A percentile compares a stretch with the other conserved stretches of the same genome.
These are phyloP conservation scores for Hysterium pulicare DNA, from an alignment of 2,329 filamentous ascomycete species.

Conservation along the genomic window DNA sequence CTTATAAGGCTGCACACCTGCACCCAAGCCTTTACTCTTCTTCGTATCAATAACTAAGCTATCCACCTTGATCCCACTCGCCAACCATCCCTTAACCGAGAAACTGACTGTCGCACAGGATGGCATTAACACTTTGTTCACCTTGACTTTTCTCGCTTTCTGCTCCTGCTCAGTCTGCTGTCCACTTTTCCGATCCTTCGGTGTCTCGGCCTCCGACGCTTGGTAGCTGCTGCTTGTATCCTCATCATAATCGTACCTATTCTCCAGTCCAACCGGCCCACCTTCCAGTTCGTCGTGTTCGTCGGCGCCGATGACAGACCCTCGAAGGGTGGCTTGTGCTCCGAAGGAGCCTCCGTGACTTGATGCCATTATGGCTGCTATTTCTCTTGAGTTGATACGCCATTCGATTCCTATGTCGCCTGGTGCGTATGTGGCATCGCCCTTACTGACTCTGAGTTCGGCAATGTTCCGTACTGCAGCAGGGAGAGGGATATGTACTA, in stretches of 20 bases:
- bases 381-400: conserved; percentile 75
- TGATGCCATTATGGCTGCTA: conserved; percentile 46
- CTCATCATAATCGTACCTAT: conserved; percentile 32
- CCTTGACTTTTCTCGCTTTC: conserved; percentile 57
- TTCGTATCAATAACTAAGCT: conserved; percentile 63
- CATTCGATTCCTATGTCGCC: conserved; percentile 74
- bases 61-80: conserved; percentile 63
- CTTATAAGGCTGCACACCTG: conserved; percentile 91
- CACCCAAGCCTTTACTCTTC: conserved; percentile 79
- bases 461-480: conserved; percentile 75
- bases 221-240: conserved; percentile 20
- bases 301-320: conserved; percentile 68
- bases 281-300: conserved; percentile 47
- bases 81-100: conserved; percentile 60
- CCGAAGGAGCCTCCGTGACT: conserved; percentile 50
- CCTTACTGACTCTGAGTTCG: conserved; percentile 75
- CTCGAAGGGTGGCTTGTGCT: conserved; percentile 70
- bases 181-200: conserved; percentile 19
- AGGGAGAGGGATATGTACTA: conserved; percentile 75
- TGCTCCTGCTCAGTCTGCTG: conserved; percentile 35
- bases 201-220: conserved; percentile 13
- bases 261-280: conserved; percentile 16
- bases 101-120: conserved; percentile 46
- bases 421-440: conserved; percentile 76
- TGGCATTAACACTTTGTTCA: conserved; percentile 52